Percentiles rank a stretch among this genome's conserved stretches.
Conservation (phyloP, 139 green algal genomes). For the Asterochloris sp. region DNA sequence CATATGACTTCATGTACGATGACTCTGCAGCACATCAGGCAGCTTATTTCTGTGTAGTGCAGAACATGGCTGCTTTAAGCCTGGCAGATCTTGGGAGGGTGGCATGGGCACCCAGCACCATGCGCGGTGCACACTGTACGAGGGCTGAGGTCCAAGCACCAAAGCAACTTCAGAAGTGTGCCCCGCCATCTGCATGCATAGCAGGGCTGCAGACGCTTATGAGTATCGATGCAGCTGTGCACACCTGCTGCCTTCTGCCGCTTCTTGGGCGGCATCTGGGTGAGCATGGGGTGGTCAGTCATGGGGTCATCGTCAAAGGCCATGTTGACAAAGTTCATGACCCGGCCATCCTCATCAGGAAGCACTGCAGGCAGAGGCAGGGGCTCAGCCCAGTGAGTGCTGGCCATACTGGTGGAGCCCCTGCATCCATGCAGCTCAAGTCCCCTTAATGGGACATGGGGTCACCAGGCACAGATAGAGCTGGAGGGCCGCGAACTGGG, state of each 20-base stretch:
- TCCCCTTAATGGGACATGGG: not conserved
- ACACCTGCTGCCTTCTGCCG: constrained; percentile 17
- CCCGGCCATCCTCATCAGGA: constrained; percentile 32
- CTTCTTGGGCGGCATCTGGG: constrained; percentile 8
- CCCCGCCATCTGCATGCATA: too few relatives aligned
- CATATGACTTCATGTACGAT: constrained; percentile 33
- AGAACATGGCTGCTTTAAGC: too few relatives aligned
- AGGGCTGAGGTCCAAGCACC: too few relatives aligned
- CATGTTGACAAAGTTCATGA: constrained; percentile 34
- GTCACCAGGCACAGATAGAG: not conserved
- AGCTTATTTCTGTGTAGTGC: too few relatives aligned
- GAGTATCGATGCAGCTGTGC: not conserved
- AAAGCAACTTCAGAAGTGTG: too few relatives aligned
- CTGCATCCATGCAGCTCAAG: too few relatives aligned
- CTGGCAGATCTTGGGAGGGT: too few relatives aligned
- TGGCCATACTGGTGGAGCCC: not conserved
- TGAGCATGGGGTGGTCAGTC: constrained; percentile 27
- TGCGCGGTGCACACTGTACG: too few relatives aligned
- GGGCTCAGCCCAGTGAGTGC: not conserved
- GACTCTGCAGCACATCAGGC: too few relatives aligned
- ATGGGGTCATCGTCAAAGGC: constrained; percentile 44
- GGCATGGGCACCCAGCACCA: too few relatives aligned
- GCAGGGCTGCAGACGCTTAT: too few relatives aligned
- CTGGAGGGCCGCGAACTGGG: not conserved
- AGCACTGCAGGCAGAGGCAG: constrained; percentile 26